Evolutionary conservation across 164 flowering plant species (phyloP).

Genomic region (Aristolochia californica): DNA sequence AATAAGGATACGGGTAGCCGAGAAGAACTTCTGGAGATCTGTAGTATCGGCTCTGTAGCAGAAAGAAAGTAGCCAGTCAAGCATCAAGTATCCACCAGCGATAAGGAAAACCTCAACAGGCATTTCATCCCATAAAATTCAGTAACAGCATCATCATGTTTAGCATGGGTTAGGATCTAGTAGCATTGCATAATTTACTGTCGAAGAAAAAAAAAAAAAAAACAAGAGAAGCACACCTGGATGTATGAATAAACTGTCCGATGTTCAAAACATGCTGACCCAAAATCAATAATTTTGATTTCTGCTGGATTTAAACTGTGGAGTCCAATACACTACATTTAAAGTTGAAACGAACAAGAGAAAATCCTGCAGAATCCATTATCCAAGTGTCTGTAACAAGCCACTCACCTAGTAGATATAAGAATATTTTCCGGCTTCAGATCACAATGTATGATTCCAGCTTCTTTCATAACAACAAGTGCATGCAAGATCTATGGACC

Average conservation of each 20-base stretch:
- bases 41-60: conserved; percentile 93
- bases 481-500: conserved; percentile 67
- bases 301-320: conserved; percentile 70
- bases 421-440: conserved; percentile 99
- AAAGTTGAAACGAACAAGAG: conserved; percentile 13
- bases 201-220: too few species aligned
- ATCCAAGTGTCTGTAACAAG: conserved; percentile 8
- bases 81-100: too few species aligned
- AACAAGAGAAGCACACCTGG: conserved; percentile 44
- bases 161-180: too few species aligned
- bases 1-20: conserved; percentile 94
- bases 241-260: conserved; percentile 97
- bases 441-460: conserved; percentile 98
- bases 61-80: neutral
- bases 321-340: conserved; percentile 14
- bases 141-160: too few species aligned
- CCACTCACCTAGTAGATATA: conserved; percentile 63
- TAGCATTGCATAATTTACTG: too few species aligned
- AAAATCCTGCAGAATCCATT: neutral
- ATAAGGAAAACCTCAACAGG: too few species aligned
- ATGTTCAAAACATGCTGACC: conserved; percentile 97
- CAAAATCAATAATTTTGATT: conserved; percentile 95
- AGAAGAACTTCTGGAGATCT: conserved; percentile 99
- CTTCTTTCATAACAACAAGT: conserved; percentile 78
- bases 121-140: too few species aligned